Conservation (phyloP, 441 rosid species). For the Cnidoscolus chayamansa region DNA sequence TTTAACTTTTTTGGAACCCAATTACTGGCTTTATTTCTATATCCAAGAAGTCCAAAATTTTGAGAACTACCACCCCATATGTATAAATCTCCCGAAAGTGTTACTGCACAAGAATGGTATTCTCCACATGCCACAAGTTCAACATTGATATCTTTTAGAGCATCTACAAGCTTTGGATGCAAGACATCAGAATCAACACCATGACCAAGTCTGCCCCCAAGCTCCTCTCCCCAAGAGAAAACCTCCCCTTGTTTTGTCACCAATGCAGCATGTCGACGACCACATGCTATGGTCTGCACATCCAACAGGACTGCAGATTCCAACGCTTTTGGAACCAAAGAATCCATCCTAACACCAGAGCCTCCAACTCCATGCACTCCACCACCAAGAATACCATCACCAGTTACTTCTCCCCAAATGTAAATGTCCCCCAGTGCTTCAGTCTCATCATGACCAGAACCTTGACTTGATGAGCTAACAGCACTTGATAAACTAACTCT, state of each 20-base stretch:
- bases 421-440: constrained; percentile 98
- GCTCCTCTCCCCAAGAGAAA: constrained; percentile 98
- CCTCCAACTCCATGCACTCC: constrained; percentile 64
- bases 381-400: constrained; percentile 86
- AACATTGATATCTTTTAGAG: constrained; percentile 68
- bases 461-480: constrained; percentile 96
- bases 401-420: constrained; percentile 93
- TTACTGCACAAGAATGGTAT: constrained; percentile 93
- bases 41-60: constrained; percentile 88
- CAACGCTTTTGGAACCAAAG: constrained; percentile 80
- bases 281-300: constrained; percentile 94
- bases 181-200: constrained; percentile 90
- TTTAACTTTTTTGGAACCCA: constrained; percentile 72
- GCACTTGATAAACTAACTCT: constrained; percentile 98
- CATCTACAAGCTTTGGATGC: constrained; percentile 87
- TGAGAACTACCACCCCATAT: constrained; percentile 85
- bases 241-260: constrained; percentile 96
- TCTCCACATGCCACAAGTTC: constrained; percentile 99
- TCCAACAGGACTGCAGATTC: constrained; percentile 96
- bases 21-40: constrained; percentile 79
- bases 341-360: constrained; percentile 63
- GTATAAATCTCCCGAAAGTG: constrained; percentile 95
- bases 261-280: constrained; percentile 86
- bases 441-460: constrained; percentile 97
- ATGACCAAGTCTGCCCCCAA: constrained; percentile 98